Conservation (phyloP, 805 yeast genomes). For the Suhomyces pyralidae region DNA sequence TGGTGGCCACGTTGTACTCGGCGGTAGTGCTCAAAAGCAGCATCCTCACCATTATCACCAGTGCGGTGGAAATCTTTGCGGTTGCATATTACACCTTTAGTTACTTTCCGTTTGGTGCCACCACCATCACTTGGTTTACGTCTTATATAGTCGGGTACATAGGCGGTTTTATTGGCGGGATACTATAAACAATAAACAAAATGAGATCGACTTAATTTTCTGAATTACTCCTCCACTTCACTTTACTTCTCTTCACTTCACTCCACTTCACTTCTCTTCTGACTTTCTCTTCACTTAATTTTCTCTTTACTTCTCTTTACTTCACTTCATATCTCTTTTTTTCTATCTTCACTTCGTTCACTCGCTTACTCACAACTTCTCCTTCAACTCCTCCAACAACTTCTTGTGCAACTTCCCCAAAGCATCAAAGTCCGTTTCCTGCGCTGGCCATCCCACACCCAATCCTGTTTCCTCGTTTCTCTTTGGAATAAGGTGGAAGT, state of each 20-base stretch:
- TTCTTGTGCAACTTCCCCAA: constrained; percentile 66
- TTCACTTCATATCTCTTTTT: too few relatives aligned
- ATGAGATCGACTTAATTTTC: too few relatives aligned
- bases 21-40: constrained; percentile 68
- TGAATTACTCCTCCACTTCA: too few relatives aligned
- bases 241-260: too few relatives aligned
- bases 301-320: too few relatives aligned
- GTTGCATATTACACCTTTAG: constrained; percentile 88
- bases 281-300: too few relatives aligned
- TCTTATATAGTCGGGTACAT: constrained; percentile 43
- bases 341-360: too few relatives aligned
- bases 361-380: constrained; percentile 7
- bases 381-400: constrained; percentile 31
- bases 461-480: constrained; percentile 69
- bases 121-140: constrained; percentile 55
- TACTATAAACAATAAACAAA: too few relatives aligned
- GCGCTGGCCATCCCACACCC: constrained; percentile 93
- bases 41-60: constrained; percentile 69
- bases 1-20: constrained; percentile 72
- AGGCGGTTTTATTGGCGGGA: constrained; percentile 48
- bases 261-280: too few relatives aligned
- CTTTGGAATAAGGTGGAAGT: constrained; percentile 95
- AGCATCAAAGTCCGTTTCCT: constrained; percentile 69
- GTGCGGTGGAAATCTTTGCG: constrained; percentile 75
- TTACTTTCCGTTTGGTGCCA: constrained; percentile 94